Evolutionary conservation across 306 rosid genomes (phyloP).

Genomic region (Trifolium repens): DNA sequence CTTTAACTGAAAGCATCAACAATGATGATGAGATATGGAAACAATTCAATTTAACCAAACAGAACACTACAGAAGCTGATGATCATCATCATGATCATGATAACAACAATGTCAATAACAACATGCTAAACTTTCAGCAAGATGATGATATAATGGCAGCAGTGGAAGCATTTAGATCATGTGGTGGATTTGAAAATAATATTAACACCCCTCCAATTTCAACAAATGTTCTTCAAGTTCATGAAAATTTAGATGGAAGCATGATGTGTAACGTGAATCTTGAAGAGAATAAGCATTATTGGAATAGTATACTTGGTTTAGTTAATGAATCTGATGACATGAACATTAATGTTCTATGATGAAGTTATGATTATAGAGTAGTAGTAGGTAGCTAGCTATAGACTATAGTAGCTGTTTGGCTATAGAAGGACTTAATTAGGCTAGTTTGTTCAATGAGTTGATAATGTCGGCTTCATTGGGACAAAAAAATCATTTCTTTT

Average conservation of each 20-base stretch:
- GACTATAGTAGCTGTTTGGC: constrained; percentile 20
- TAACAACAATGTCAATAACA: neutral
- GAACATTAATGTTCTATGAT: neutral
- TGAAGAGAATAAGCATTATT: constrained; percentile 52
- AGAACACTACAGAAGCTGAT: neutral
- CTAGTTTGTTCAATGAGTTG: neutral
- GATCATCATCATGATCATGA: neutral
- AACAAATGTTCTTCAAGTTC: constrained; percentile 39
- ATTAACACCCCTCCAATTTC: neutral
- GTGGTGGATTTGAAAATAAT: constrained; percentile 16
- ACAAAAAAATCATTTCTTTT: neutral
- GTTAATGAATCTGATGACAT: constrained; percentile 46
- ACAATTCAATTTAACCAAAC: neutral
- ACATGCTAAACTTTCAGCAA: constrained; percentile 14
- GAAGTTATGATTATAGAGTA: neutral
- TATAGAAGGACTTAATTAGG: constrained; percentile 20
- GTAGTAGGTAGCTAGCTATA: constrained; percentile 27
- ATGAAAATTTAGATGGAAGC: constrained; percentile 35
- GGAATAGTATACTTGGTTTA: constrained; percentile 51
- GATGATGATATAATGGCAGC: constrained; percentile 49
- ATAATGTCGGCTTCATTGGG: constrained; percentile 15
- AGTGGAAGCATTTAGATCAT: constrained; percentile 50
- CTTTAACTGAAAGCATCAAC: neutral
- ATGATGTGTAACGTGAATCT: constrained; percentile 39
- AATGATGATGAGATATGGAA: constrained; percentile 9